A percentile compares a stretch with the other conserved stretches of the same genome.
phyloP scores from a whole-genome alignment of 179 eudicot genomes.

The Amaranthus tricolor region DNA sequence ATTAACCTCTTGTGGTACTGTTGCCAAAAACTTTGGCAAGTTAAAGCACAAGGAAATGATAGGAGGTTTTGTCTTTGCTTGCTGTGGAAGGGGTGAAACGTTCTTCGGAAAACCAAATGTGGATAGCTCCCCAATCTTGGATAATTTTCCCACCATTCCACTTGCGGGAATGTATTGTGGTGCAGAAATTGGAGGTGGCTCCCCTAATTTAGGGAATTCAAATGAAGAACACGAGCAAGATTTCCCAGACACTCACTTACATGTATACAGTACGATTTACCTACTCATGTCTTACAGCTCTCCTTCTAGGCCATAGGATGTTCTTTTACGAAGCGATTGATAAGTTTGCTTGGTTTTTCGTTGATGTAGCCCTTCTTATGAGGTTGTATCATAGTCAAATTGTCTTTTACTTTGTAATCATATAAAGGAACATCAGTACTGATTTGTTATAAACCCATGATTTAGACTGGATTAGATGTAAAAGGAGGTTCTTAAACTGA shows the following conservation, averaged over 20 bases:
- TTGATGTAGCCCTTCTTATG: no score
- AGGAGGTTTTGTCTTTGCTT: slow-evolving; percentile 76
- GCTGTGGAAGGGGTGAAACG: slow-evolving; percentile 68
- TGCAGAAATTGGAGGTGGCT: slow-evolving; percentile 75
- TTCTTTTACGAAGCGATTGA: neutral
- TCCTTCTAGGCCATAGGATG: slow-evolving; percentile 7
- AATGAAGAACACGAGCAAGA: slow-evolving; percentile 30
- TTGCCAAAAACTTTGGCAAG: slow-evolving; percentile 41
- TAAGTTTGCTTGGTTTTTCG: no score
- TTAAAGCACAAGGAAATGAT: slow-evolving; percentile 46
- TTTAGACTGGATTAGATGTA: no score
- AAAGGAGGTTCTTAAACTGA: no score
- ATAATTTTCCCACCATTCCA: slow-evolving; percentile 68
- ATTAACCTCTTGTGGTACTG: slow-evolving; percentile 34
- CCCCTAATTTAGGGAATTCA: slow-evolving; percentile 28
- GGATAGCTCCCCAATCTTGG: slow-evolving; percentile 69
- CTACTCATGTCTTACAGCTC: slow-evolving; percentile 58
- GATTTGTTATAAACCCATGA: no score
- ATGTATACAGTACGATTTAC: slow-evolving; percentile 63
- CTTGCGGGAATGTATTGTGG: slow-evolving; percentile 64
- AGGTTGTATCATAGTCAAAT: no score
- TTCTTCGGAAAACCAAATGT: slow-evolving; percentile 55
- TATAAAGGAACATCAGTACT: no score
- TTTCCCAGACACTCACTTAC: slow-evolving; percentile 35
- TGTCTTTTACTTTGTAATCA: no score